phyloP scores from a whole-genome alignment of 2,329 filamentous ascomycete species.

The Fusarium ambrosium region DNA sequence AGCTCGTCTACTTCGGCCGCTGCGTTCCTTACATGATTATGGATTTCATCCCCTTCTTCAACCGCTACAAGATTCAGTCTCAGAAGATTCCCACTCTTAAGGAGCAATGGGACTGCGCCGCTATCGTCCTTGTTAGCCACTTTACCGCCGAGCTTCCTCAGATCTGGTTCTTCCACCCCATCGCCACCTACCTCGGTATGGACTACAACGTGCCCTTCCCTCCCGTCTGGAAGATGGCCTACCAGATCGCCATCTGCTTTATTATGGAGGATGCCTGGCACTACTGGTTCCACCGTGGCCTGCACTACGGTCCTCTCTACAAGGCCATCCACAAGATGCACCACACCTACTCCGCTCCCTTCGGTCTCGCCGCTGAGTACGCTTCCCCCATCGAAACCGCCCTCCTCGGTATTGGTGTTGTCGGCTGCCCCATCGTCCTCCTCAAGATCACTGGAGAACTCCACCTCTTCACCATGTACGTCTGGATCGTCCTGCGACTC shows the following conservation, averaged over 20 bases:
- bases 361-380: conserved; percentile 96
- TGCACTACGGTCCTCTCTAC: conserved; percentile 97
- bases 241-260: conserved; percentile 95
- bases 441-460: conserved; percentile 86
- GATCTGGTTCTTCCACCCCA: conserved; percentile 99
- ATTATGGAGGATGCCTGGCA: conserved; percentile 97
- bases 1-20: conserved; percentile 93
- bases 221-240: conserved; percentile 84
- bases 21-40: conserved; percentile 93
- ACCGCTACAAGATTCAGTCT: conserved; percentile 93
- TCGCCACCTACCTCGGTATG: conserved; percentile 93
- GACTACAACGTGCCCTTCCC: conserved; percentile 92
- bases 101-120: conserved; percentile 96
- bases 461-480: conserved; percentile 97
- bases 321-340: conserved; percentile 98
- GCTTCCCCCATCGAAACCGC: conserved; percentile 97
- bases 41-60: conserved; percentile 87
- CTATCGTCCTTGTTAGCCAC: conserved; percentile 92
- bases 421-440: conserved; percentile 87
- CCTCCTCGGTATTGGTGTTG: conserved; percentile 89
- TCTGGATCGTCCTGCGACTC: conserved; percentile 92
- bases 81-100: conserved; percentile 90
- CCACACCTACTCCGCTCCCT: conserved; percentile 98
- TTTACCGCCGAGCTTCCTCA: conserved; percentile 98
- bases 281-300: conserved; percentile 93